Base-by-base conservation (phyloP, 768 basidiomycete genomes). In the Hypsizygus marmoreus region DNA sequence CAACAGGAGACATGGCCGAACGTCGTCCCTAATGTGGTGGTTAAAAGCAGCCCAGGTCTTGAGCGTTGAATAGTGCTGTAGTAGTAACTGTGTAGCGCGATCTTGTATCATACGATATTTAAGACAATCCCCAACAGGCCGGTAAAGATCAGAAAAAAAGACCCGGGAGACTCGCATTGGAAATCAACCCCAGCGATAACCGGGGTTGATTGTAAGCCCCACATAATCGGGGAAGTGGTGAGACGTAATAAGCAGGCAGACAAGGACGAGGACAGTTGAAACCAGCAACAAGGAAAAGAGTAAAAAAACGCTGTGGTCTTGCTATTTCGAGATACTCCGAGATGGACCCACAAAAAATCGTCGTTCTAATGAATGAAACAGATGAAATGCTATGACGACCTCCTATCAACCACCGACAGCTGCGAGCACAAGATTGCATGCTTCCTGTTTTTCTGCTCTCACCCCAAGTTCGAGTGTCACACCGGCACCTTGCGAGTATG, bases 391-490 rank as follows among this genome's bases (percentile, higher is more conserved):
- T 10, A 22, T 36, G 23, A 31, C 19, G 43, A 38, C 19, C 24
- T 20, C 22, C 30, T 43, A 54, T 63, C 54, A 87, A 53, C 85
- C 84, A 53, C 85, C 82, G 56, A 99, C 93, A 35, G 97, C 95
- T 26, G 88, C 79, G 47, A 99, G 79, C 16, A 98, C 91, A 38
- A 99, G 79, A 54, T 84, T 77, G 59, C 91, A 93, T 5, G 84
- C 91, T 54, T 82, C 82, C 62, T 89, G 82, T 68, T 88, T 86
- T 66, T 99, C 97, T 40, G 94, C 94, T 39, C 95, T 84, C 16
- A 95, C 95, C 22, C 79, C 77, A 32, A 99, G 70, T 70, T 98
- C 95, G 47, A 99, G 71, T 24, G 93, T 95, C 13, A 99, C 97
- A 7, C 97, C 97, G 54, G 86, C 76, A 12, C 91, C 93, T 50